phyloP scores from a whole-genome alignment of 2,329 filamentous ascomycete species.

The Ceratocystis variospora region DNA sequence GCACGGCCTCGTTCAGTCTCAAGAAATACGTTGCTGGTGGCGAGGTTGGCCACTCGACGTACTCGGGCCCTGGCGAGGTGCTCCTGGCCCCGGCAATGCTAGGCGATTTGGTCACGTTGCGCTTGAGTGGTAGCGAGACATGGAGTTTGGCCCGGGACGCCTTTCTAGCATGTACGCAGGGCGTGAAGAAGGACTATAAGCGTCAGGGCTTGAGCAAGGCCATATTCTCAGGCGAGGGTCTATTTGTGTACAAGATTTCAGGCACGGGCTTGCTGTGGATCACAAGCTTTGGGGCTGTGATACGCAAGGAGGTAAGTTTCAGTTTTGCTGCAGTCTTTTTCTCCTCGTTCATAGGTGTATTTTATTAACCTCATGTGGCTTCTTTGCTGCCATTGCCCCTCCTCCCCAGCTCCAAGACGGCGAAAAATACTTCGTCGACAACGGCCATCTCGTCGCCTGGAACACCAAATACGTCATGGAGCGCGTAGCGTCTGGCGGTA shows the following conservation, averaged over 20 bases:
- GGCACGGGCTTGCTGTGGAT: conserved; percentile 78
- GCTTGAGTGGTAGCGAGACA: conserved; percentile 53
- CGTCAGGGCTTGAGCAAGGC: conserved; percentile 75
- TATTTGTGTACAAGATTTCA: conserved; percentile 78
- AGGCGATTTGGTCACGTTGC: conserved; percentile 73
- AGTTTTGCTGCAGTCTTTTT: not conserved
- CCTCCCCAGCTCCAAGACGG: conserved; percentile 40
- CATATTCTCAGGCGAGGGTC: conserved; percentile 83
- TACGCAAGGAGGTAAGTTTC: conserved; percentile 71
- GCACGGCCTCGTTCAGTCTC: conserved; percentile 68
- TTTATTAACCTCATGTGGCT: not conserved
- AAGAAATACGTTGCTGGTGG: conserved; percentile 82
- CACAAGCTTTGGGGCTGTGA: conserved; percentile 86
- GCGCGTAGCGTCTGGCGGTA: conserved; percentile 75
- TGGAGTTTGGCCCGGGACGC: conserved; percentile 83
- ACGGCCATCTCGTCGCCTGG: conserved; percentile 90
- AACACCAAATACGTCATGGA: conserved; percentile 90
- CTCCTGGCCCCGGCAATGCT: conserved; percentile 67
- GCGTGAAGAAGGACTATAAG: conserved; percentile 79
- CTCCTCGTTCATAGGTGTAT: conserved; percentile 8
- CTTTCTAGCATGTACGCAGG: conserved; percentile 73
- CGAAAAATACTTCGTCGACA: conserved; percentile 85
- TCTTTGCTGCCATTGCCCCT: not conserved
- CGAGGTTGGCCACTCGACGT: conserved; percentile 65
- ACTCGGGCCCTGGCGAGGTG: conserved; percentile 80